Evolutionary conservation across 2,329 filamentous ascomycete species (phyloP).

Genomic region (Arthrobotrys iridis): DNA sequence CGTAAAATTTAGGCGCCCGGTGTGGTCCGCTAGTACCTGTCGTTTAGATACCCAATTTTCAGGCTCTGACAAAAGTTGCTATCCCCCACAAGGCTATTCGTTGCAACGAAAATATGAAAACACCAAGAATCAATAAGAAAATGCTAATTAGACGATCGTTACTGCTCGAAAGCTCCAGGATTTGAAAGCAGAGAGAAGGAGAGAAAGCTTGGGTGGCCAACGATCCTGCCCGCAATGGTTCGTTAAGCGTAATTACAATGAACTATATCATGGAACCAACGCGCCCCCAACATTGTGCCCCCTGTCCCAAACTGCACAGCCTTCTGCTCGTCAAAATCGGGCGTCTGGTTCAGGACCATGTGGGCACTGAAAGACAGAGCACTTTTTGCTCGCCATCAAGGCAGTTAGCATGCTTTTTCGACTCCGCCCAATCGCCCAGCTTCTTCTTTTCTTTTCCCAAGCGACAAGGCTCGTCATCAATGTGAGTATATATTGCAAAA

Average conservation of each 20-base stretch:
- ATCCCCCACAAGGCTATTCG: constrained; percentile 8
- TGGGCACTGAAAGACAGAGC: constrained; percentile 4
- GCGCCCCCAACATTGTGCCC: constrained; percentile 38
- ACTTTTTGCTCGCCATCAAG: constrained; percentile 29
- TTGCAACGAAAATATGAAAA: background rate
- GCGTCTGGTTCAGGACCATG: constrained; percentile 23
- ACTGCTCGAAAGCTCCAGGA: constrained; percentile 1
- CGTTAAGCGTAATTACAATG: constrained; percentile 47
- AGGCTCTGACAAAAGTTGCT: background rate
- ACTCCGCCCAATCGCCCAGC: constrained; percentile 32
- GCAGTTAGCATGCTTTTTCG: constrained; percentile 29
- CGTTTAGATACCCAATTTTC: background rate
- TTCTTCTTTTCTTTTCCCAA: constrained; percentile 6
- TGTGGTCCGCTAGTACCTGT: constrained; percentile 1
- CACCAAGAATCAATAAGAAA: constrained; percentile 9
- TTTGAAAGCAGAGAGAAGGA: constrained; percentile 28
- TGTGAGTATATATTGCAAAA: constrained; percentile 33
- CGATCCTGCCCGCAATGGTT: constrained; percentile 47
- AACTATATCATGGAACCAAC: constrained; percentile 20
- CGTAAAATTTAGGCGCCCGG: constrained; percentile 45
- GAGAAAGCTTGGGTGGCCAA: constrained; percentile 28
- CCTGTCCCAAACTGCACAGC: constrained; percentile 50
- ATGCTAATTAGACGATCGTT: constrained; percentile 18
- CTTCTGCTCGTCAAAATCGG: constrained; percentile 24
- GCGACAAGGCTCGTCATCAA: constrained; percentile 1